Evolutionary conservation across 805 yeast species (phyloP).

Genomic region (Metschnikowia picachoensis): DNA sequence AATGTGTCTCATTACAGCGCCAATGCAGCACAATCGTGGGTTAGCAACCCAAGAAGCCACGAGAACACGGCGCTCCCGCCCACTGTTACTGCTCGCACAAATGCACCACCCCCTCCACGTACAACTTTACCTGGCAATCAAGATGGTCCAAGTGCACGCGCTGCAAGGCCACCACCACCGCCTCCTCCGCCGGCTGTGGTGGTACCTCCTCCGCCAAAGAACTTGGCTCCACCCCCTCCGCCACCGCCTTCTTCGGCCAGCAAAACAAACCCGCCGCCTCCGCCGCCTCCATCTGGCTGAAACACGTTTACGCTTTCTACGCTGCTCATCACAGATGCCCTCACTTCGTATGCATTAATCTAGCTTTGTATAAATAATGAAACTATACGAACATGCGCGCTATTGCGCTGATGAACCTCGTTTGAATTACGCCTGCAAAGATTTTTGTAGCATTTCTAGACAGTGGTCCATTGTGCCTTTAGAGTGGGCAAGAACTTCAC

Average conservation of each 20-base stretch:
- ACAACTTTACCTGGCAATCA: slow-evolving; percentile 6
- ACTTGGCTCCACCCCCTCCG: slow-evolving; percentile 20
- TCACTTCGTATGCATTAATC: no score
- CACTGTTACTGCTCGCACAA: background rate
- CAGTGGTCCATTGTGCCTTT: slow-evolving; percentile 15
- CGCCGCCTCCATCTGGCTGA: slow-evolving; percentile 3
- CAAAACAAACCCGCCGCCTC: slow-evolving; percentile 6
- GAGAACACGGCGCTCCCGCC: no score
- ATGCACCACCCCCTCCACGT: slow-evolving; percentile 12
- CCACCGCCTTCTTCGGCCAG: slow-evolving; percentile 16
- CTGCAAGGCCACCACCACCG: slow-evolving; percentile 1
- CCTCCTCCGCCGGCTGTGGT: slow-evolving; percentile 4
- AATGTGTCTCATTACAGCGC: no score
- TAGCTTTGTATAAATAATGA: no score
- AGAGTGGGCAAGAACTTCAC: slow-evolving; percentile 15
- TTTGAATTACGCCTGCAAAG: background rate
- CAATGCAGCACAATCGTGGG: no score
- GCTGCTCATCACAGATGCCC: no score
- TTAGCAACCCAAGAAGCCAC: no score
- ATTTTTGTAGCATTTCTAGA: slow-evolving; percentile 4
- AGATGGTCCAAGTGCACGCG: slow-evolving; percentile 6
- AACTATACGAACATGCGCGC: no score
- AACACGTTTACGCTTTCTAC: no score
- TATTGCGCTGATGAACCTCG: no score
- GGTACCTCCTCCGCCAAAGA: background rate